Conservation (phyloP, 176 grass and related monocot genomes). For the Eragrostis curvula region DNA sequence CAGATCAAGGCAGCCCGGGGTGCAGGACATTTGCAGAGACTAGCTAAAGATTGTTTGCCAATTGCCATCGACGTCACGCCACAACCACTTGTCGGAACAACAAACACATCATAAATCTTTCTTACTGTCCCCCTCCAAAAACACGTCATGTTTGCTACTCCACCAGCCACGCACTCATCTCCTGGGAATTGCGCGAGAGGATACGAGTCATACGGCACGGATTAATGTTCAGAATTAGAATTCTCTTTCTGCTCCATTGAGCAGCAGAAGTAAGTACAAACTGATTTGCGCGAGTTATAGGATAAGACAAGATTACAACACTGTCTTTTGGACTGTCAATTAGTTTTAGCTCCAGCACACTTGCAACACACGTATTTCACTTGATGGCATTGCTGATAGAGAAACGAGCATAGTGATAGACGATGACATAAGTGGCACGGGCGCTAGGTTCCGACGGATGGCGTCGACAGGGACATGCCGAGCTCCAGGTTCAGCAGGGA, state of each 20-base stretch:
- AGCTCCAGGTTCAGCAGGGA: conserved; percentile 34
- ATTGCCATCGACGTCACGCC: conserved; percentile 8
- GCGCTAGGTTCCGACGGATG: conserved; percentile 33
- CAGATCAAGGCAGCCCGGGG: background rate
- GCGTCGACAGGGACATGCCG: conserved; percentile 29
- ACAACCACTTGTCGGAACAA: too few species aligned
- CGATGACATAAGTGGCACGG: background rate
- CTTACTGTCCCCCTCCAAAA: too few species aligned
- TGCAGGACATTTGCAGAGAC: background rate
- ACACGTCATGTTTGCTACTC: background rate
- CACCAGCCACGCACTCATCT: background rate
- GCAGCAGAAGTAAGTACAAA: background rate
- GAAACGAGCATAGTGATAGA: background rate
- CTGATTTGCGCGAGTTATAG: background rate
- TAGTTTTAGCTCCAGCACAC: background rate
- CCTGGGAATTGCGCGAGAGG: background rate
- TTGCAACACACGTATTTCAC: background rate
- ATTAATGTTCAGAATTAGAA: background rate
- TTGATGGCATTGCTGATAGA: background rate
- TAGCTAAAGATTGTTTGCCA: background rate
- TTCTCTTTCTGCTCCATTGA: background rate
- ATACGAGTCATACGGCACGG: background rate
- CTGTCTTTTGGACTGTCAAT: background rate
- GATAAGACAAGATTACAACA: background rate
- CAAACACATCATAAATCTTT: background rate